Evolutionary conservation across 1,284 basidiomycete species (phyloP).

Genomic region (Puccinia triticina): DNA sequence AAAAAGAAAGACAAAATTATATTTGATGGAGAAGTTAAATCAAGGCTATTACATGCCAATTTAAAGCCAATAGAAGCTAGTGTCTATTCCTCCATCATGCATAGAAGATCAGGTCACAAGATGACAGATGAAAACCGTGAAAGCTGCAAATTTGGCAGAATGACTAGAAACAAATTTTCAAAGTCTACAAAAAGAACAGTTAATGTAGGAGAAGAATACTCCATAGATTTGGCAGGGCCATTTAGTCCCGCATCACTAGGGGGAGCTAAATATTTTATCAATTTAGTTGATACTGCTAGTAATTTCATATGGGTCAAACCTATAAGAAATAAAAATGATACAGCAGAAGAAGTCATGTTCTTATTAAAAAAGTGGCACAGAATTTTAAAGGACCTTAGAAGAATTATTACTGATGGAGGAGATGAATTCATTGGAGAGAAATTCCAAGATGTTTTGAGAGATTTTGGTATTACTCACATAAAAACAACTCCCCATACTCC

Average conservation of each 20-base stretch:
- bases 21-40: conserved; percentile 23
- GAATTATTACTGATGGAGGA: conserved; percentile 14
- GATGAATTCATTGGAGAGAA: conserved; percentile 3
- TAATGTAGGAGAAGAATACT: conserved; percentile 4
- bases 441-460: conserved; percentile 16
- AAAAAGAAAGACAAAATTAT: conserved; percentile 13
- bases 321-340: conserved; percentile 16
- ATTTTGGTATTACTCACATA: background rate
- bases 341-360: conserved; percentile 2
- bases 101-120: background rate
- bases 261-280: conserved; percentile 6
- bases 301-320: background rate
- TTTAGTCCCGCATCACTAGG: background rate
- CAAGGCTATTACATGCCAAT: conserved; percentile 2
- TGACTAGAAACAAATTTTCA: conserved; percentile 2
- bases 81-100: background rate
- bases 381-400: background rate
- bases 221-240: background rate
- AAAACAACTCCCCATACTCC: conserved; percentile 11
- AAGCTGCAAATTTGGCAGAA: background rate
- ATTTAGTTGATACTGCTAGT: conserved; percentile 13
- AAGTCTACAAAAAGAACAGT: background rate
- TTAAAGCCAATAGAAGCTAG: background rate
- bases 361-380: background rate
- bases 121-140: background rate